These are phyloP conservation scores for Gossypium armourianum DNA, from an alignment of 441 rosid genomes.

Conservation along the genomic window DNA sequence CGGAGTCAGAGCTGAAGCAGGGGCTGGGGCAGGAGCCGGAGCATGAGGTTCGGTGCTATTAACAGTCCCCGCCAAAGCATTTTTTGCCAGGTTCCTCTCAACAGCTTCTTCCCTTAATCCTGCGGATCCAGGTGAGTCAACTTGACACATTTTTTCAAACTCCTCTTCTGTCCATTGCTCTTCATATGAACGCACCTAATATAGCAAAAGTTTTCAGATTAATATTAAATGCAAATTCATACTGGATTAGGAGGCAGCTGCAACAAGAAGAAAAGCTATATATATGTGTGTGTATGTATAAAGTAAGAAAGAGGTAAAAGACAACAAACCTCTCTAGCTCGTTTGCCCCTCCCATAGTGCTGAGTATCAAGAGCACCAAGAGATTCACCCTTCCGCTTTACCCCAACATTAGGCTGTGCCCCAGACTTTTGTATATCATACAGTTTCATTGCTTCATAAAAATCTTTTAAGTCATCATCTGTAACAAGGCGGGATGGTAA, in stretches of 20 bases:
- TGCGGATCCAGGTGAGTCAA: conserved; percentile 61
- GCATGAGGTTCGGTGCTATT: conserved; percentile 31
- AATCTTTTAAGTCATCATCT: conserved; percentile 58
- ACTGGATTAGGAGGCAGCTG: background rate
- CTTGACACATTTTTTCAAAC: conserved; percentile 83
- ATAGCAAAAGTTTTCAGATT: conserved; percentile 10
- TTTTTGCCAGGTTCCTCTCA: conserved; percentile 33
- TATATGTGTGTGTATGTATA: background rate
- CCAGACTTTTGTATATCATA: conserved; percentile 48
- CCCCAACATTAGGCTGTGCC: conserved; percentile 34
- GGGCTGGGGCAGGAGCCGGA: conserved; percentile 5
- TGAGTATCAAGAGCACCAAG: conserved; percentile 55
- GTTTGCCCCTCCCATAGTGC: conserved; percentile 84
- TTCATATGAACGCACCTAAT: conserved; percentile 80
- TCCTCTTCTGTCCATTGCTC: conserved; percentile 93
- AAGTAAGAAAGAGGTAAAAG: conserved; percentile 17
- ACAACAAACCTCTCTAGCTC: conserved; percentile 72
- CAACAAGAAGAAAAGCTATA: background rate
- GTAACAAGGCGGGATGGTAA: conserved; percentile 79
- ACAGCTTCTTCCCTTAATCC: conserved; percentile 42
- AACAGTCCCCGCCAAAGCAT: conserved; percentile 21
- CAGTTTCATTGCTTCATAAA: conserved; percentile 56
- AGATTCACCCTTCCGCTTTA: conserved; percentile 49
- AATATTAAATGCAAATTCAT: background rate
- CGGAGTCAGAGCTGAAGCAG: conserved; percentile 17